Evolutionary conservation across 345 rosid genomes (phyloP).

Genomic region (Hibiscus syriacus): DNA sequence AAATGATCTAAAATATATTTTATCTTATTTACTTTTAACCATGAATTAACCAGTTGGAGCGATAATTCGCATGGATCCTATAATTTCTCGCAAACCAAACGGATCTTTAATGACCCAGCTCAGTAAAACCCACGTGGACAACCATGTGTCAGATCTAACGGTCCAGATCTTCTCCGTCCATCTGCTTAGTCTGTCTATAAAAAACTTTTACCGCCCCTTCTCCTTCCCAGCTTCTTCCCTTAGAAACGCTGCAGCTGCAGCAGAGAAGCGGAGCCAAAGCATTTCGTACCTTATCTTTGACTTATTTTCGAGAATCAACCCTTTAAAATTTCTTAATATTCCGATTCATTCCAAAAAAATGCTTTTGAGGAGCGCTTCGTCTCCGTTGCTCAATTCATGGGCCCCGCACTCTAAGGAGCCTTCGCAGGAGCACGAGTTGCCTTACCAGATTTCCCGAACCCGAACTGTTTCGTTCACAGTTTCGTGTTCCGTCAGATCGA

Average conservation of each 20-base stretch:
- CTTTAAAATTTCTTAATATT: background rate
- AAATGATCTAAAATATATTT: no score
- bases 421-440: slow-evolving; percentile 31
- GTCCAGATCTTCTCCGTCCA: slow-evolving; percentile 15
- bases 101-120: background rate
- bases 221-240: background rate
- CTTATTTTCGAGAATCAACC: background rate
- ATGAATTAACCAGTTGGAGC: no score
- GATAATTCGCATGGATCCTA: background rate
- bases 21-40: no score
- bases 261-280: background rate
- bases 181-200: slow-evolving; percentile 8
- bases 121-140: slow-evolving; percentile 11
- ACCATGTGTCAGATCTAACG: slow-evolving; percentile 11
- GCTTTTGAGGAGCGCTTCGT: slow-evolving; percentile 77
- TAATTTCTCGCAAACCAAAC: slow-evolving; percentile 17
- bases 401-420: slow-evolving; percentile 41
- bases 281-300: background rate
- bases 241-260: background rate
- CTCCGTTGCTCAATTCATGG: slow-evolving; percentile 67
- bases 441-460: slow-evolving; percentile 27
- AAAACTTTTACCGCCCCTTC: background rate
- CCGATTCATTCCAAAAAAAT: slow-evolving; percentile 17
- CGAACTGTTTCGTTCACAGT: slow-evolving; percentile 21
- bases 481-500: slow-evolving; percentile 23